Evolutionary conservation across 108 stramenopile species (phyloP), one percentile per base, ranked within the genome.

Genomic region (Mediolabrus comicus): DNA sequence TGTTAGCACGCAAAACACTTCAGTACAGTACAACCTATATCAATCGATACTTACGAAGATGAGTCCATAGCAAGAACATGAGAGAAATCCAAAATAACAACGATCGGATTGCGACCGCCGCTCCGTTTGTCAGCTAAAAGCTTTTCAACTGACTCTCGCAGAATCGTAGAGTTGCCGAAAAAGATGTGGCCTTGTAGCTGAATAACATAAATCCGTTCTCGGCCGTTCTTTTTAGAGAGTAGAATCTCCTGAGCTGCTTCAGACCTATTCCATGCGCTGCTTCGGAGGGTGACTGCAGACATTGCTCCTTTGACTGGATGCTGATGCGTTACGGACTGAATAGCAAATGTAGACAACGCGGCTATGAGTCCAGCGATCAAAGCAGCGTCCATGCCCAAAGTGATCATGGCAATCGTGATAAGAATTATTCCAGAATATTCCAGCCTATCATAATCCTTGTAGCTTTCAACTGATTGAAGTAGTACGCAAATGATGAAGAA

Each of bases 161-260:
- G 58, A 14, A 83, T 80, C 0, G 36, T 80, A 43, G 84, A 60
- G 64, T 88, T 88, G 1, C 85, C 87, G 53, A 88, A 92, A 69
- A 86, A 79, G 19, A 86, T 71, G 63, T 94, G 86, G 1, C 87
- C 89, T 55, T 92, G 85, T 36, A 88, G 65, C 54, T 84, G 83
- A 27, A 88, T 69, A 1, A 92, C 75, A 30, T 82, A 69, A 17
- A 92, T 87, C 14, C 84, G 65, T 12, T 61, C 25, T 32, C 91
- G 67, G 6, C 87, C 87, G 26, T 26, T 71, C 28, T 29, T 70
- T n/a, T 51, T 46, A 49, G 77, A 58, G 24, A 75, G 59, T 35
- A 93, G 67, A 74, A 87, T 87, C n/a, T 10, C 53, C 35, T 69
- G 59, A n/a, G 82, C 75, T 51, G 75, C 56, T 1, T 17, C 10